Base-by-base conservation (phyloP, 176 grass and related monocot species). In the Panicum miliaceum region DNA sequence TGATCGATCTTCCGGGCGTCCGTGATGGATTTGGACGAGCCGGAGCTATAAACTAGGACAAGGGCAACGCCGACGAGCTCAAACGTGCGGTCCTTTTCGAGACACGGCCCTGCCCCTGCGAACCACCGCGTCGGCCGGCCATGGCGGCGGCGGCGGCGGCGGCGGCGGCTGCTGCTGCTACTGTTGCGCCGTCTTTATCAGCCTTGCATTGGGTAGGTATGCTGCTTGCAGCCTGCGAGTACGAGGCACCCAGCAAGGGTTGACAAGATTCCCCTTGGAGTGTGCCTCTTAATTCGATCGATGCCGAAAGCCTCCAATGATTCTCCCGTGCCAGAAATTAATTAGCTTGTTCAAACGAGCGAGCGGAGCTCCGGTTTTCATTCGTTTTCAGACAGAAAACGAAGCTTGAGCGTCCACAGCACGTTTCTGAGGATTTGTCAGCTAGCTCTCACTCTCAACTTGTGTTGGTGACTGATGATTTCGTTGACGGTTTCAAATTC, bases 51-150 rank as follows among this genome's bases (percentile, higher is more conserved):
- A 57, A 47, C 43, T 62, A 32, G 29, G 1, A 19, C 15, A 29
- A 45, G 1, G 10, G 25, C 14, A 9, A 66, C 18, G 22, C 18
- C 2, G 56, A 19, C 47, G 45, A 62, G 43, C 18, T 62, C 23
- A 20, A 38, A 48, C 10, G 15, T 41, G 71, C 23, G 9, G 46
- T 54, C 47, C 36, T 36, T 18, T 34, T 46, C 64, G 54, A 47
- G 84, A 85, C 15, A 50, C 14, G 13, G 75, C 62, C 84, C 42
- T 41, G 7, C 29, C 29, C 29, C 25, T 62, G 84, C 20, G 53
- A 85, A 85, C 84, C 38, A 79, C 84, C 84, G 64, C 38, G 68
- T 70, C 67, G 26, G 53, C 52, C 18, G 47, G 37, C 62, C 73
- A 36, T 35, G 36, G 12, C 12, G 51, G 5, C 51, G 51, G 51